Conservation (phyloP, 2,329 filamentous ascomycete species). For the Biscogniauxia marginata region DNA sequence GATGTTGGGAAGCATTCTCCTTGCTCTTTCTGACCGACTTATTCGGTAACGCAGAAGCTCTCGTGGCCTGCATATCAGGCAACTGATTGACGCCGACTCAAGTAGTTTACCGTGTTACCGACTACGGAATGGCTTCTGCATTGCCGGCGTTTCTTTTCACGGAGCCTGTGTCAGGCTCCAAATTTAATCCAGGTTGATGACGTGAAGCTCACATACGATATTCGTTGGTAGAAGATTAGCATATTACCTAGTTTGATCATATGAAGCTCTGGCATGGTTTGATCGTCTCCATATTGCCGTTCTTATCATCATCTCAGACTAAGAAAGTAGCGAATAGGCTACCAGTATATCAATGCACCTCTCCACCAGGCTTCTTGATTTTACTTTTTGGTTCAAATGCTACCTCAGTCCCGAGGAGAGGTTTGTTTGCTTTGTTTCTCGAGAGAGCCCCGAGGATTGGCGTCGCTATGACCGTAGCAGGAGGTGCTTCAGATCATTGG, state of each 20-base stretch:
- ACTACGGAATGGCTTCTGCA: background rate
- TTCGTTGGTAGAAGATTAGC: background rate
- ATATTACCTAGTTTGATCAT: background rate
- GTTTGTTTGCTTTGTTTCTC: background rate
- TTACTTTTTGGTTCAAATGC: background rate
- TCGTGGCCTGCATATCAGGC: background rate
- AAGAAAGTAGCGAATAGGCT: background rate
- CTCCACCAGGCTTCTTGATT: background rate
- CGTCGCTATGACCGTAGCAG: background rate
- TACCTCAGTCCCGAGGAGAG: background rate
- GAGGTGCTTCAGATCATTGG: background rate
- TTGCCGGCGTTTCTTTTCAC: no score
- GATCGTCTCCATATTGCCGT: constrained; percentile 16
- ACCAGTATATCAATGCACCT: background rate
- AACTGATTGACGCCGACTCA: background rate
- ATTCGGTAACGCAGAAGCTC: background rate
- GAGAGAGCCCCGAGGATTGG: background rate
- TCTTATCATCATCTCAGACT: constrained; percentile 1
- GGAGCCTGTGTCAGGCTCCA: no score
- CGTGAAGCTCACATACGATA: background rate
- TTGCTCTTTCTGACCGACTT: background rate
- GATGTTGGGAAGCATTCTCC: background rate
- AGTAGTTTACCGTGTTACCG: background rate
- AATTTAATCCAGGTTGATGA: background rate
- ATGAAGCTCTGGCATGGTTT: constrained; percentile 19